These are phyloP conservation scores for Fusarium anthophilum DNA, from an alignment of 2,329 filamentous ascomycete species.

Conservation along the genomic window DNA sequence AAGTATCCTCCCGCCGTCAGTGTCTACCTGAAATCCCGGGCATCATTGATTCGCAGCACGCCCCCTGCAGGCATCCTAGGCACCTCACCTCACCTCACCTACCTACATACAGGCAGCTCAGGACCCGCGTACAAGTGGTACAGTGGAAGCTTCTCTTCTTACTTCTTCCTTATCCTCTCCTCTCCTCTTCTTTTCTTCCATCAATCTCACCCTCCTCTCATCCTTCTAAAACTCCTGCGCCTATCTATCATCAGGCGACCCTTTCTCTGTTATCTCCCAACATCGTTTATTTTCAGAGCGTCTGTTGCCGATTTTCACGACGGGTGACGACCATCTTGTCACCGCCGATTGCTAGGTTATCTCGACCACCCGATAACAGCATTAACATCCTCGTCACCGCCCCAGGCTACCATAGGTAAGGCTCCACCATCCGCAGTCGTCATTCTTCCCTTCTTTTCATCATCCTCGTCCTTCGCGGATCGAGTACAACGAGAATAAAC, in stretches of 20 bases:
- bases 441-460: slow-evolving; percentile 25
- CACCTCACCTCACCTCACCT: background rate
- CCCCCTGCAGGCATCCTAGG: background rate
- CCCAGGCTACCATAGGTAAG: slow-evolving; percentile 36
- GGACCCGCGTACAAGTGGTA: slow-evolving; percentile 17
- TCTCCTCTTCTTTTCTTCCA: slow-evolving; percentile 20
- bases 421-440: slow-evolving; percentile 36
- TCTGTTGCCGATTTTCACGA: slow-evolving; percentile 6
- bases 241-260: background rate
- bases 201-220: slow-evolving; percentile 23
- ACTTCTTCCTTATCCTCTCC: slow-evolving; percentile 33
- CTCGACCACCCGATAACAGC: slow-evolving; percentile 38
- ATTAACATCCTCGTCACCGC: slow-evolving; percentile 40
- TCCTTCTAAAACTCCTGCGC: slow-evolving; percentile 1
- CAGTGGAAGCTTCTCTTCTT: slow-evolving; percentile 28
- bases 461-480: slow-evolving; percentile 30
- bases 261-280: background rate
- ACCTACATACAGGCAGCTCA: slow-evolving; percentile 18
- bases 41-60: slow-evolving; percentile 17
- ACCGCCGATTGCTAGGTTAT: slow-evolving; percentile 40
- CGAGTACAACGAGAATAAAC: slow-evolving; percentile 1
- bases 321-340: slow-evolving; percentile 39
- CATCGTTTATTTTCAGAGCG: background rate
- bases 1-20: background rate
- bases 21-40: slow-evolving; percentile 14